Evolutionary conservation across 176 grass and related monocot genomes (phyloP), one percentile per base, ranked within the genome.

Genomic region (Poa annua): DNA sequence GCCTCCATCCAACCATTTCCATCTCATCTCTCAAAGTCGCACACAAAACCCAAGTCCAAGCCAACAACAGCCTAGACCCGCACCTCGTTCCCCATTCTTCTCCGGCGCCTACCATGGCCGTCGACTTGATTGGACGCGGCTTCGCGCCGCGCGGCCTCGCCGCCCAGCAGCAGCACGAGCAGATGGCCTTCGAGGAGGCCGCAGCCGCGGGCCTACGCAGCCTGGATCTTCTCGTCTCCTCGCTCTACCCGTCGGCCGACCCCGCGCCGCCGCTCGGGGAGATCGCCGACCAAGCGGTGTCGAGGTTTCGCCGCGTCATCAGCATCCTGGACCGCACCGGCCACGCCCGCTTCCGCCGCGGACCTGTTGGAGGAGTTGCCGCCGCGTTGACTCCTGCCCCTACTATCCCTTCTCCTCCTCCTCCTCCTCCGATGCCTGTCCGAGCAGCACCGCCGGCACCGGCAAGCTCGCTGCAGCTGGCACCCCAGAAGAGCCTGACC

Each of bases 271-370:
- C 79, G 65, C 64, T 92, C 2, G 89, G 73, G 0, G 85, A 95
- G 88, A 98, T 95, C 35, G 83, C 92, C 0, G 89, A 91, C 76
- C 92, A 90, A 79, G 88, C 89, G 1, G 88, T 98, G 3, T 85
- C 87, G 25, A 84, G 86, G 63, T 92, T 93, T 61, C 84, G 88
- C 26, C 92, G 85, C 79, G 96, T 95, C 29, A 95, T 98, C 66
- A 88, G 81, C 39, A 88, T 95, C 16, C 90, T 98, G 20, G 93
- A 98, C 84, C 96, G 96, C 65, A 91, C 92, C 8, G 96, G 96
- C 3, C 96, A 98, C 32, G 96, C 96, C 1, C 92, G 96, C 13
- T 98, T 98, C 91, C 84, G 96, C 42, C 96, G 92, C 6, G 92
- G 87, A 1, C 93, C 90, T 4, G 56, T 66, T 59, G 75, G 20